Evolutionary conservation across 2,329 filamentous ascomycete genomes (phyloP).

Genomic region (Colletotrichum chlorophyti): DNA sequence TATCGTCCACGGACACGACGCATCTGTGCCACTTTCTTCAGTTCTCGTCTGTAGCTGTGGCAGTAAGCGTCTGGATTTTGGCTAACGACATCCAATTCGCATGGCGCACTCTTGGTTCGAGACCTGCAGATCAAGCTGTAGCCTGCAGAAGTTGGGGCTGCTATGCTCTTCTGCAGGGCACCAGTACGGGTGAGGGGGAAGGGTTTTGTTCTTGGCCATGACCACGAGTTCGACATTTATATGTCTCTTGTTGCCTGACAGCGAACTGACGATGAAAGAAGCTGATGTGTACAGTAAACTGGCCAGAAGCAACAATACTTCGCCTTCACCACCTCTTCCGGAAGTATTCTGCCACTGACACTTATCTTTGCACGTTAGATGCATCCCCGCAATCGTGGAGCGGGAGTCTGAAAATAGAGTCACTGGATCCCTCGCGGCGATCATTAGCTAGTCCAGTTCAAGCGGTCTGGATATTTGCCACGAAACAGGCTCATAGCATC

Average conservation of each 20-base stretch:
- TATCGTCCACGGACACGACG: not conserved
- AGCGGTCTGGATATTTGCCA: not conserved
- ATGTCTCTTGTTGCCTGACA: too few relatives aligned
- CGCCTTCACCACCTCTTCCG: not conserved
- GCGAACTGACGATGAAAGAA: too few relatives aligned
- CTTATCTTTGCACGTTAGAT: not conserved
- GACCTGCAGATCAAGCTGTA: not conserved
- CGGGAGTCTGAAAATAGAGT: not conserved
- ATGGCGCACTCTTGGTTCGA: not conserved
- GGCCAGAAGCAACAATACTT: too few relatives aligned
- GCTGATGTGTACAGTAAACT: too few relatives aligned
- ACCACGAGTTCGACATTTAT: too few relatives aligned
- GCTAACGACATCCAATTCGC: not conserved
- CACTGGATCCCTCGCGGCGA: conserved; percentile 12
- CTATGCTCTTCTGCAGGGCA: not conserved
- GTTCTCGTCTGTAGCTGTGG: not conserved
- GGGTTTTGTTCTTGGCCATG: too few relatives aligned
- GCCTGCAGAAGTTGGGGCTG: not conserved
- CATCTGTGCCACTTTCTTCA: not conserved
- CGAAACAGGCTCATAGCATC: not conserved
- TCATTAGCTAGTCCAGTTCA: not conserved
- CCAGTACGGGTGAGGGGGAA: not conserved
- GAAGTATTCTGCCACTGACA: not conserved
- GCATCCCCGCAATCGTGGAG: conserved; percentile 4
- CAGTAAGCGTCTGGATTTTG: not conserved